Evolutionary conservation across 352 stramenopile genomes (phyloP), one percentile per base, ranked within the genome.

Genomic region (Pythium monospermum): DNA sequence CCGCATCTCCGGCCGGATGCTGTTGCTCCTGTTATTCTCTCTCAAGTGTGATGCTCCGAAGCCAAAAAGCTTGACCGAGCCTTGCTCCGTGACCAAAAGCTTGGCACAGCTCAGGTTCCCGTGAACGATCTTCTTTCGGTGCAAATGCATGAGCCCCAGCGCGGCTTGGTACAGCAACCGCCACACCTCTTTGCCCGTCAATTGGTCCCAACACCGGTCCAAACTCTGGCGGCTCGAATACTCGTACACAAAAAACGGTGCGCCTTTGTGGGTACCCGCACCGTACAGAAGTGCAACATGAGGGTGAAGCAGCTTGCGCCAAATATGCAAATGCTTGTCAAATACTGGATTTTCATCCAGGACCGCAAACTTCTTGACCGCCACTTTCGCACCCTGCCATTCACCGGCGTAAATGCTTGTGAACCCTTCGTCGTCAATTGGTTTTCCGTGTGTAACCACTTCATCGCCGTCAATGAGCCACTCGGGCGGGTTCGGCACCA

Each of bases 181-280:
- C 53, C 70, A 71, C 13, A 57, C 2, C 26, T 35, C 51, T 6
- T 37, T 6, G 5, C 47, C n/a, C 0, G 37, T 37, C 27, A 62
- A 31, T 11, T 63, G 3, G 11, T 36, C 19, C 61, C 61, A 66
- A 38, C 48, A 66, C 39, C 51, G 43, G 23, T 69, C 47, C 8
- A 69, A 42, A 25, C 61, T 66, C 18, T 43, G 23, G 11, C 27
- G 42, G 26, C 41, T 37, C 4, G 52, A 52, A 27, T 66, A 66
- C 32, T 69, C 61, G 38, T 66, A 69, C 10, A 69, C 57, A 41
- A 69, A 66, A 33, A 69, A 69, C 11, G 61, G 61, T 35, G 49
- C 49, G 12, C 62, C 62, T 26, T 59, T 16, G 3, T 41, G 19
- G 0, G 57, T 58, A 6, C 62, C 62, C 36, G 44, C 61, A 0